Base-by-base conservation (phyloP, 1,284 basidiomycete species). In the Vanrija sp. region DNA sequence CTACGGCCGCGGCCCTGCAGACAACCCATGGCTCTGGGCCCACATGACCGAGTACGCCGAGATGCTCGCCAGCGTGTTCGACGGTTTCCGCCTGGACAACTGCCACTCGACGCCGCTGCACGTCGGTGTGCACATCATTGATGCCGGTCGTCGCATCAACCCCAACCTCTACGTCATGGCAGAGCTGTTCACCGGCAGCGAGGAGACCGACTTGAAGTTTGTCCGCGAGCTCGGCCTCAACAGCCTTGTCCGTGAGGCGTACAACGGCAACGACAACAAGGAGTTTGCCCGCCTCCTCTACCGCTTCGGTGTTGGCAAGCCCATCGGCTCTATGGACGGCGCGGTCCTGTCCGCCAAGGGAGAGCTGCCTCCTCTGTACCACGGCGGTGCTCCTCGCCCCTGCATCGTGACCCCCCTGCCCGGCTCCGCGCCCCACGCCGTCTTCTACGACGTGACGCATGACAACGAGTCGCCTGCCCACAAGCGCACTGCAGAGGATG, bases 51-150 rank as follows among this genome's bases (percentile, higher is more conserved):
- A 80, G 49, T 97, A 97, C 64, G 89, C 92, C 54, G 82, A 81
- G 49, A 80, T 80, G 18, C 85, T 93, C 42, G 95, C 95, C 0
- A 78, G 77, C 39, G 82, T 83, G 9, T 98, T 97, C 69, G 87
- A 96, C 59, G 95, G 95, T 7, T 96, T 98, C 82, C 84, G 96
- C 22, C 88, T 98, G 65, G 95, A 98, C 76, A 98, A 98, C 72
- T 96, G 92, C 66, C 95, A 98, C 76, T 98, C 95, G 15, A 98
- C 95, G 0, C 96, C 95, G 6, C 78, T 98, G 44, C 85, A 91
- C 62, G 92, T 98, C 18, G 95, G 94, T n/a, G 86, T 87, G 15
- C 80, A 82, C 52, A 86, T 98, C 78, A 85, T 98, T 27, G 96
- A 98, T 68, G 85, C 87, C 9, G 95, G 94, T 6, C 83, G 96